These are phyloP conservation scores for Phlyctochytrium bullatum DNA, from an alignment of 192 early-diverging fungal genomes.

Conservation along the genomic window DNA sequence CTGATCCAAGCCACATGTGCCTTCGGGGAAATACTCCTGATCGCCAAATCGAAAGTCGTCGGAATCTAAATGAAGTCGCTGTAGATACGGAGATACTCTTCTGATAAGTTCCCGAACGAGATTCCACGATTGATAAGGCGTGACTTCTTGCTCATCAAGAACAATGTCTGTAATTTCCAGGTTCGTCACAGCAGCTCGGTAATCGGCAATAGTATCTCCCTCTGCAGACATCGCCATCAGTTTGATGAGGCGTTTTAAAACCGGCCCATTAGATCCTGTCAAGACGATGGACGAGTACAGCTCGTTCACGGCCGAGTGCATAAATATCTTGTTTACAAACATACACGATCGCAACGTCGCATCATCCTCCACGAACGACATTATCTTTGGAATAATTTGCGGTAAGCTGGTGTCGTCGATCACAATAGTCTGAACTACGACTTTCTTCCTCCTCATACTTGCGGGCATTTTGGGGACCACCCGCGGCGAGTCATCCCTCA, in stretches of 20 bases:
- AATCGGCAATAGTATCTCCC: conserved; percentile 13
- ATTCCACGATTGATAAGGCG: conserved; percentile 22
- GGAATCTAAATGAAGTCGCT: conserved; percentile 16
- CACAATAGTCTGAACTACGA: conserved; percentile 1
- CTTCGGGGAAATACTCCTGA: conserved; percentile 9
- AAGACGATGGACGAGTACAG: conserved; percentile 18
- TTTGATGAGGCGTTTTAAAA: conserved; percentile 15
- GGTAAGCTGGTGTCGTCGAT: conserved; percentile 16
- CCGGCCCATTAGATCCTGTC: conserved; percentile 10
- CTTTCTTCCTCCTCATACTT: conserved; percentile 3
- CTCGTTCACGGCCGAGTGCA: conserved; percentile 4
- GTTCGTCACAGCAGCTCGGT: conserved; percentile 9
- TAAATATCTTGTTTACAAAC: conserved; percentile 19
- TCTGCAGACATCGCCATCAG: conserved; percentile 13
- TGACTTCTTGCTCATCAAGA: conserved; percentile 25
- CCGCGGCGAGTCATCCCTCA: background rate
- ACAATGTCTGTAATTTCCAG: conserved; percentile 15
- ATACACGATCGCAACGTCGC: conserved; percentile 19
- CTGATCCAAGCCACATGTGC: conserved; percentile 24
- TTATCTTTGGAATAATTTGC: conserved; percentile 17
- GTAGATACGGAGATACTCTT: conserved; percentile 13
- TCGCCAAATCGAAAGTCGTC: conserved; percentile 16
- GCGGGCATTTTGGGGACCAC: background rate
- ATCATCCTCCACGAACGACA: conserved; percentile 14
- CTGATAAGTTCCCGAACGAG: conserved; percentile 20